phyloP scores from a whole-genome alignment of 805 yeast genomes.

The Nakazawaea anatomiae region DNA sequence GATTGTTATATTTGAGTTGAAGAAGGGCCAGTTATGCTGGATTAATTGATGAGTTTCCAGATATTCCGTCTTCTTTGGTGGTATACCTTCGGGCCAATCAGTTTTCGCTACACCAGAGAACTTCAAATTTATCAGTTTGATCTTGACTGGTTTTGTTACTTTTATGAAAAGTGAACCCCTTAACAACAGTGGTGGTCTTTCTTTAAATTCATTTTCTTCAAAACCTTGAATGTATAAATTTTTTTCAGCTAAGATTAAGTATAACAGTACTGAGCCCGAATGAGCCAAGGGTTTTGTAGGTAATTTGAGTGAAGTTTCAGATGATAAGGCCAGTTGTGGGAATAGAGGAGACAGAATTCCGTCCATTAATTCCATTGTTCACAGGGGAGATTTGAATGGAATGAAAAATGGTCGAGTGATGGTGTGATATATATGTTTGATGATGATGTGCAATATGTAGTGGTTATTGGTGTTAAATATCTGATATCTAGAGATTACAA shows the following conservation, averaged over 20 bases:
- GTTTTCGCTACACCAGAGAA: conserved; percentile 71
- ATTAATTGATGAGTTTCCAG: conserved; percentile 61
- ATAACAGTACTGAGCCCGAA: conserved; percentile 63
- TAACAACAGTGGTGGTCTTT: conserved; percentile 70
- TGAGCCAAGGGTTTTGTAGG: conserved; percentile 55
- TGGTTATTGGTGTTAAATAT: no score
- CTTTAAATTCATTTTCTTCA: conserved; percentile 52
- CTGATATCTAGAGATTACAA: no score
- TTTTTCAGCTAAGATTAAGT: conserved; percentile 73
- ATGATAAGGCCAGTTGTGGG: conserved; percentile 33
- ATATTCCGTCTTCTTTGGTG: conserved; percentile 72
- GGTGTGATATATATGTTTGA: neutral
- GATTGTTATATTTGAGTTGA: conserved; percentile 29
- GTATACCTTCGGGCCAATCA: conserved; percentile 98
- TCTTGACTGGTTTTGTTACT: conserved; percentile 63
- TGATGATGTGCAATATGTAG: no score
- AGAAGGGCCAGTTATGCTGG: conserved; percentile 90
- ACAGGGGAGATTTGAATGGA: no score
- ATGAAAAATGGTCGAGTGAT: no score
- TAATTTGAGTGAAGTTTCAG: conserved; percentile 37
- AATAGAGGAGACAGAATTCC: conserved; percentile 37
- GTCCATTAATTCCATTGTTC: neutral
- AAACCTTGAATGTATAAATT: conserved; percentile 80
- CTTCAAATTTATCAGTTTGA: conserved; percentile 55
- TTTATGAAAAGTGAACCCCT: conserved; percentile 75